Evolutionary conservation across 139 green algal genomes (phyloP).

Genomic region (Yamagishiella unicocca): DNA sequence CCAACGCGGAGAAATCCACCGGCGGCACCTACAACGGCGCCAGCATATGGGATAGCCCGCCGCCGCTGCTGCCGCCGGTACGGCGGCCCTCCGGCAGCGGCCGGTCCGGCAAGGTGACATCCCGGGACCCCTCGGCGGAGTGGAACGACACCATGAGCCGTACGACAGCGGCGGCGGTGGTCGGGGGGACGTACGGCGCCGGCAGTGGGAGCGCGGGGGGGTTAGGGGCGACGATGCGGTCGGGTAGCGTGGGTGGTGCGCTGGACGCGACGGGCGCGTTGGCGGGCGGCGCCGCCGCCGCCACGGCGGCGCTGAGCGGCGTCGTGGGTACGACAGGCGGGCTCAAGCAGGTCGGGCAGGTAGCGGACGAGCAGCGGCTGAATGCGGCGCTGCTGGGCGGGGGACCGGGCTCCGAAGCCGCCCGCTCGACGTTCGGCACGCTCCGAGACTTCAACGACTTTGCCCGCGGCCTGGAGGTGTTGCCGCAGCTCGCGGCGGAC

Average conservation of each 20-base stretch:
- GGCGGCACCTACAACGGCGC: constrained; percentile 46
- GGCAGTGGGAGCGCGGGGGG: neutral
- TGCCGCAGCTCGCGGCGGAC: constrained; percentile 13
- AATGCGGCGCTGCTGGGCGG: constrained; percentile 9
- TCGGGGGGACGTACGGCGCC: neutral
- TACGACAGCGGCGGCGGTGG: neutral
- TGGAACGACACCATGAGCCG: constrained; percentile 37
- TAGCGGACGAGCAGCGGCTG: constrained; percentile 19
- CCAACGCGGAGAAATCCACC: neutral
- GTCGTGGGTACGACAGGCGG: constrained; percentile 35
- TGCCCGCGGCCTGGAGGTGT: constrained; percentile 34
- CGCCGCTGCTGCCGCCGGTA: constrained; percentile 44
- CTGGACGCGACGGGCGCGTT: constrained; percentile 28
- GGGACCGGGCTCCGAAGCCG: neutral
- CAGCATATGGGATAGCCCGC: constrained; percentile 45
- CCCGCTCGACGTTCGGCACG: constrained; percentile 26
- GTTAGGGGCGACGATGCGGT: neutral
- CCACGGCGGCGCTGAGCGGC: neutral
- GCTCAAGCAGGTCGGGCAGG: constrained; percentile 16
- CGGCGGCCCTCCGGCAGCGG: constrained; percentile 14
- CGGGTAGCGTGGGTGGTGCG: constrained; percentile 22
- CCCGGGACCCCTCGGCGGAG: neutral
- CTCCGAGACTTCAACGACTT: constrained; percentile 31
- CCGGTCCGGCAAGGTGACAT: neutral
- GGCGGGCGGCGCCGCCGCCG: neutral